Evolutionary conservation across 1,284 basidiomycete genomes (phyloP), one percentile per base, ranked within the genome.

Genomic region (Rhizopogon hawkerae): DNA sequence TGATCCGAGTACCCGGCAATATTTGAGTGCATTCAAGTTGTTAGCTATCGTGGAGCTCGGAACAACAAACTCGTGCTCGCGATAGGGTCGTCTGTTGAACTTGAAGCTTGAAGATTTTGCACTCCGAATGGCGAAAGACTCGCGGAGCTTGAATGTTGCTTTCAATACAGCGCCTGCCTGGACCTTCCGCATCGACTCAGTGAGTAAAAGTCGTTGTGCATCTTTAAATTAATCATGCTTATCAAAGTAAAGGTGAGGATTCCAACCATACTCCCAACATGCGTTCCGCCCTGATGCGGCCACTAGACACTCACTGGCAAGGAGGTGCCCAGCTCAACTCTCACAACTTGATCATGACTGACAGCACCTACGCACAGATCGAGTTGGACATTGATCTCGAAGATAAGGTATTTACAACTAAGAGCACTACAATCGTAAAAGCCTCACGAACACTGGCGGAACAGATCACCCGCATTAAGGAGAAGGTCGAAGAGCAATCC

Each of bases 401-500:
- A 54, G 90, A 93, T 73, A 91, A 89, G 76, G 93, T 87, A 53
- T 21, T 41, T 35, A 46, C 42, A 3, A 7, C 50, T 36, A 1
- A 21, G 35, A 26, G 4, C 31, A 31, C 24, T 0, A 3, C 37
- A 34, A 24, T 14, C 2, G 18, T 1, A 18, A 11, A 4, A 9
- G 3, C 29, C 26, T 29, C 5, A 55, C 16, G n/a, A 14, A 6
- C 5, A 9, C n/a, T 13, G 29, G 21, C 14, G 31, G 37, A 21
- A 24, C 58, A 96, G 94, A 92, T 97, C 64, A 77, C 82, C 41
- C 85, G 92, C 58, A 95, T 98, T 72, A 99, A 99, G 74, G 94
- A 97, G 76, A 89, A 91, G 68, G 92, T 99, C 31, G 96, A 99
- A 69, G 95, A 98, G 73, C 96, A 98, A 70, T 95, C 94, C 35